Base-by-base conservation (phyloP, 768 basidiomycete genomes). In the Boletus rufocinnamomeus region DNA sequence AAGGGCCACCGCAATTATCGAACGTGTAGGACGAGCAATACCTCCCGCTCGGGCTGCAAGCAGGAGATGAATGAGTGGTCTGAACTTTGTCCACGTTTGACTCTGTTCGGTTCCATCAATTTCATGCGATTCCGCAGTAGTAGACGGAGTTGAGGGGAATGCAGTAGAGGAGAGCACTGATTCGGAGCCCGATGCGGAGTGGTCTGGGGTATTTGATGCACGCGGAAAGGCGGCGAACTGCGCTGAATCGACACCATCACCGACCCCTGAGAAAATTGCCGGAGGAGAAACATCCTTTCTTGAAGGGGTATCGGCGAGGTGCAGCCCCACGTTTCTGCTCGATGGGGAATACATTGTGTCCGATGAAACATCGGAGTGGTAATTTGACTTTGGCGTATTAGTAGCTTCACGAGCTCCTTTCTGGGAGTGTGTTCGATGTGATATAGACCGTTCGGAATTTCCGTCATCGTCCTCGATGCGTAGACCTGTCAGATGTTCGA, bases 1-100 rank as follows among this genome's bases (percentile, higher is more conserved):
- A 2, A 84, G 66, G 16, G 73, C 71, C 16, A 63, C 0, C 6
- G 76, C 78, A 21, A 84, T 57, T 1, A 9, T 58, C 17, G 79
- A 77, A n/a, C 81, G 78, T 5, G 72, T 67, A 14, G 80, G 74
- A 19, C 64, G 73, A 28, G 40, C 0, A 28, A 67, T 56, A 5
- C 79, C 80, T 6, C 69, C 72, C 17, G 60, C 58, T 34, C 63
- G 68, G 25, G 61, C 64, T 35, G 57, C 61, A 19, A 72, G 52
- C 34, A 73, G 52, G 54, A 53, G 45, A 14, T 63, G 40, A 30
- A 73, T 62, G 51, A 73, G 65, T 28, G 73, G 62, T 35, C 60
- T 59, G 59, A 81, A 81, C 48, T 57, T 59, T 21, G 57, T 21
- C 53, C 72, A 69, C 23, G 64, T 47, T 50, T 56, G 55, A n/a